Base-by-base conservation (phyloP, 495 filamentous ascomycete species). In the Aspergillus hancockii region DNA sequence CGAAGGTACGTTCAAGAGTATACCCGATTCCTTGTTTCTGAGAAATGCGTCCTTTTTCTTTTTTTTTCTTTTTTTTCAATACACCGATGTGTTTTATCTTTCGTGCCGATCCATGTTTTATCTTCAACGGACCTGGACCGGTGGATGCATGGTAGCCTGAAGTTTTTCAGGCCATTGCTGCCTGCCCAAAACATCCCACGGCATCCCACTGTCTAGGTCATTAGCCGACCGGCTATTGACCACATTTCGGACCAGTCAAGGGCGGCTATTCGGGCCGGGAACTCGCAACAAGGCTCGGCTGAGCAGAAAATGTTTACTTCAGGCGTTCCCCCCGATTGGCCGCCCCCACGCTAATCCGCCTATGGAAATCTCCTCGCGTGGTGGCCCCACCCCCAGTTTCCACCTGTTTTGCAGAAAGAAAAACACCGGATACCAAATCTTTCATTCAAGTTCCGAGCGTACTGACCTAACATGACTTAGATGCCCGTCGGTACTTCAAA, bases 401-500 rank as follows among this genome's bases (percentile, higher is more conserved):
- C 28, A 51, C 58, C 25, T 23, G 50, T 55, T 38, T 56, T 62
- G 34, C 46, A 47, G 43, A 47, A 23, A 47, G 21, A 47, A 45
- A 45, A 43, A 36, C 31, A 18, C 52, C 13, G 21, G 12, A 47
- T 47, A 47, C 43, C 59, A 54, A 52, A 31, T 14, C 51, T 52
- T 57, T 41, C 43, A 2, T 28, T 25, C 30, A 16, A 12, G 30
- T 55, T 18, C 40, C 2, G 36, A 54, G 52, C 40, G 51, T n/a
- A 40, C 38, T 56, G 28, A 38, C 54, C 30, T n/a, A 52, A 32
- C 46, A 2, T 34, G 25, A 28, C 55, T 49, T 67, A 95, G 94
- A 99, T 71, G 95, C 95, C 43, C 83, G 94, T 63, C 86, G 94
- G 60, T 99, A 99, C 77, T 99, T 99, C 81, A 99, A 99, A 71